phyloP scores from a whole-genome alignment of 352 stramenopile species.

The Elongisporangium anandrum region DNA sequence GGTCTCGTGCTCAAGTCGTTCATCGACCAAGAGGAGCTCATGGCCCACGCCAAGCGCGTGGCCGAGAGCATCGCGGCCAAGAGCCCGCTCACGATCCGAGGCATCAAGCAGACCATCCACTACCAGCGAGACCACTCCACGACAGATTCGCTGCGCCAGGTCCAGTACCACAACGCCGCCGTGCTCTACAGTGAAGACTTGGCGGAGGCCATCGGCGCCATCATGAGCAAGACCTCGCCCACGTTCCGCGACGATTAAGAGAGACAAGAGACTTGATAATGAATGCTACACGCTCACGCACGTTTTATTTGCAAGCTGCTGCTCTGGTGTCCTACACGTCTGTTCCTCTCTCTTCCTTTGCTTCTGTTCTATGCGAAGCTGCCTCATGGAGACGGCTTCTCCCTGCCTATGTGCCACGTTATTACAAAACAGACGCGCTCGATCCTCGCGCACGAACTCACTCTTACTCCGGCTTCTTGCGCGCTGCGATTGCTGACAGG shows the following conservation, averaged over 20 bases:
- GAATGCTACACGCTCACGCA: conserved; percentile 1
- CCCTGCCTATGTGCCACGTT: conserved; percentile 1
- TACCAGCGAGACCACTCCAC: conserved; percentile 87
- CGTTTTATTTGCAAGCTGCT: conserved; percentile 1
- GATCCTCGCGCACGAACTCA: not conserved
- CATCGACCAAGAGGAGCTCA: conserved; percentile 51
- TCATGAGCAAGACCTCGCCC: conserved; percentile 64
- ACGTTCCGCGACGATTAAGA: conserved; percentile 68
- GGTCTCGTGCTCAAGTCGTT: conserved; percentile 77
- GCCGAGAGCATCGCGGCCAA: conserved; percentile 72
- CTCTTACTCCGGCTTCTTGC: conserved; percentile 43
- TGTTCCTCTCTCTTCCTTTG: conserved; percentile 12
- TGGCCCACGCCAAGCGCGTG: conserved; percentile 47
- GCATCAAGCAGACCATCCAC: conserved; percentile 86
- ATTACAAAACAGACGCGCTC: not conserved
- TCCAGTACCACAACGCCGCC: conserved; percentile 82
- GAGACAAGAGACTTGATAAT: not conserved
- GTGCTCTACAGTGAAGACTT: conserved; percentile 86
- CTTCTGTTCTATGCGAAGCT: conserved; percentile 10
- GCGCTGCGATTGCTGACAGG: conserved; percentile 49
- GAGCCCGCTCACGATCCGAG: conserved; percentile 81
- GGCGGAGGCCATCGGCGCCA: conserved; percentile 55
- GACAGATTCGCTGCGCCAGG: conserved; percentile 62
- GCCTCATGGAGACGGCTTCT: not conserved
- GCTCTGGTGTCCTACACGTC: conserved; percentile 2